Base-by-base conservation (phyloP, 495 filamentous ascomycete species). In the Trichoderma erinaceum region DNA sequence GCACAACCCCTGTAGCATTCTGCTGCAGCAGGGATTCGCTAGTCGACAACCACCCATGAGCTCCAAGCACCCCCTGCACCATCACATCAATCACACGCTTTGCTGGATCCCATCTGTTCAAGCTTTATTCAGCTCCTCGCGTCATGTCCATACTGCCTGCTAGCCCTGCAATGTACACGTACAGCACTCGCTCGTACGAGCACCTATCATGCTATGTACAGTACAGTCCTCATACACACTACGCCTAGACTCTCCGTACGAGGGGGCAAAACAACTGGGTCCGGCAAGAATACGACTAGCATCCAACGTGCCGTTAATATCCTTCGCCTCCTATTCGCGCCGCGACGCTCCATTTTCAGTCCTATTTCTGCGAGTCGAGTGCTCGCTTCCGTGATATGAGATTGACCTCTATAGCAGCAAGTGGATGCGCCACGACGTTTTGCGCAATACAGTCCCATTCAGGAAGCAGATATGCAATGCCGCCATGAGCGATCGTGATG, bases 31-130 rank as follows among this genome's bases (percentile, higher is more conserved):
- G 12, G 56, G 56, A 15, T 61, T 4, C 7, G 35, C 35, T 38
- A 38, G 35, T 38, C 35, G 35, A 38, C 35, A 38, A 38, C 35
- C 35, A 38, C 35, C 35, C 44, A 48, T 48, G 44, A n/a, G 44
- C 44, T n/a, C 44, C 13, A 13, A n/a, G 44, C n/a, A 25, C 7
- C 18, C 56, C 56, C 56, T 61, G 56, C 27, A 18, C 56, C 56
- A 61, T 61, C 56, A 61, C 56, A 61, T 61, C 56, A 27, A 61
- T 61, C 56, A 61, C 56, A 61, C 56, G 27, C 56, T 61, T 61
- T 12, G 12, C 56, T 12, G 27, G 27, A 16, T 15, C 44, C 56
- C 56, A 61, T 61, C 56, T 61, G 23, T 13, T 61, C 56, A 61
- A 61, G 23, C 23, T 61, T 61, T 61, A 32, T 61, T 61, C 27